Evolutionary conservation across 1,139 yeast species (phyloP), one percentile per base, ranked within the genome.

Genomic region (Debaryomycetaceae sp.): DNA sequence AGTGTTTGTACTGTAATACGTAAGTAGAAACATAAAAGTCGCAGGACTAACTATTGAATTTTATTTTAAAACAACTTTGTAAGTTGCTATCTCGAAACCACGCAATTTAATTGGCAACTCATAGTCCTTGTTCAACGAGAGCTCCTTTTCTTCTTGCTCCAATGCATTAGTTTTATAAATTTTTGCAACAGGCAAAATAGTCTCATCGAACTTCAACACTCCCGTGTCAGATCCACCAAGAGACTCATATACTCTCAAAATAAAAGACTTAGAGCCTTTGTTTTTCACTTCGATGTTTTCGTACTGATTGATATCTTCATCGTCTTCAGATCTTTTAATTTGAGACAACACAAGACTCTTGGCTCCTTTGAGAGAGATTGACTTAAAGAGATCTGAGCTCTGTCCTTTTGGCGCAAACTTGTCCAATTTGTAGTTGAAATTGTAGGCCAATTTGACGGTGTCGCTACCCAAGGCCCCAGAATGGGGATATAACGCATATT

Each of bases 241-340:
- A 0, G 95, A 68, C 55, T 91, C 98, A 61, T 88, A 91, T 1
- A 87, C 77, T 52, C 98, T 77, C 30, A 86, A 70, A 28, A 89
- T 71, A 31, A 87, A 65, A 1, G 86, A 77, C 46, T 73, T 76
- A 34, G 68, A 66, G 26, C 74, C 75, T 22, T 60, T 55, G 40
- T 55, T 60, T 36, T 66, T 63, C 22, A 67, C 62, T 6, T 78
- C 76, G 38, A 64, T 58, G 36, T 58, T 52, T 31, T 53, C 53
- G 42, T 61, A 78, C 47, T 42, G 62, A 13, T 59, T 59, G 30
- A 78, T 67, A 40, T 76, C 85, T 30, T 60, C 67, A 56, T 91
- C 97, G 56, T 87, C 91, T 56, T 91, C 98, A 17, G 88, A 89
- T 52, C 97, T 78, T 64, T 92, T 92, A 40, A 92, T 63, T 47